A percentile compares a stretch with the other conserved stretches of the same genome.
Conservation (phyloP, 495 filamentous ascomycete species). For the Hypoxylon trugodes region DNA sequence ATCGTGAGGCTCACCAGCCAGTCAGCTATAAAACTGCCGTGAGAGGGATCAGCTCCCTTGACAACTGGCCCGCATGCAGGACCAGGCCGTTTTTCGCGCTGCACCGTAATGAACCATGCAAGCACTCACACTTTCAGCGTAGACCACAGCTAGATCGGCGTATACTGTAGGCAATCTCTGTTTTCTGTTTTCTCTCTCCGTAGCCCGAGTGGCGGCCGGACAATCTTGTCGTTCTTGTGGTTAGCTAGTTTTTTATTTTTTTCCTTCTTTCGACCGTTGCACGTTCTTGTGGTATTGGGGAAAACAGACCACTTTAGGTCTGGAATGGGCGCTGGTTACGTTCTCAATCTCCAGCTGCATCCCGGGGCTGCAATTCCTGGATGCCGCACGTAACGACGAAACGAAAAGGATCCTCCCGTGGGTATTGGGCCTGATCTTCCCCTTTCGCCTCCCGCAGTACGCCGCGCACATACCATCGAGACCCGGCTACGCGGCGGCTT, state of each 20-base stretch:
- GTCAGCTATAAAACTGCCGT: conserved; percentile 43
- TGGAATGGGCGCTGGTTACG: conserved; percentile 37
- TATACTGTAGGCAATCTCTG: conserved; percentile 5
- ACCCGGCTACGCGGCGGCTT: conserved; percentile 16
- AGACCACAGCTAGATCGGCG: conserved; percentile 33
- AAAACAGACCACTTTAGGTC: conserved; percentile 28
- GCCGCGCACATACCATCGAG: conserved; percentile 16
- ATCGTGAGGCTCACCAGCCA: conserved; percentile 46
- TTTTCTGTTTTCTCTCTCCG: too few relatives aligned
- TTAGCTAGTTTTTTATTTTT: too few relatives aligned
- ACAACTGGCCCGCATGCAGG: conserved; percentile 41
- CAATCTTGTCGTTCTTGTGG: conserved; percentile 19
- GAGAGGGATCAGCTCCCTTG: conserved; percentile 40
- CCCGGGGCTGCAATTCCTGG: conserved; percentile 37
- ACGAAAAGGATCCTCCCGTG: conserved; percentile 11
- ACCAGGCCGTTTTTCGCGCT: conserved; percentile 32
- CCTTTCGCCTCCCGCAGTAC: conserved; percentile 1
- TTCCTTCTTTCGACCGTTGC: conserved; percentile 19
- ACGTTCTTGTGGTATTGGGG: conserved; percentile 40
- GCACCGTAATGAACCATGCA: conserved; percentile 38
- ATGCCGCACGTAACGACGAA: conserved; percentile 41
- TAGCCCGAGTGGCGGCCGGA: conserved; percentile 15
- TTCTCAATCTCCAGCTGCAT: conserved; percentile 40
- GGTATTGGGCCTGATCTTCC: conserved; percentile 5
- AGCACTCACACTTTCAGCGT: background rate